Evolutionary conservation across 176 grass and related monocot genomes (phyloP), one percentile per base, ranked within the genome.

Genomic region (Pontederia paniculata): DNA sequence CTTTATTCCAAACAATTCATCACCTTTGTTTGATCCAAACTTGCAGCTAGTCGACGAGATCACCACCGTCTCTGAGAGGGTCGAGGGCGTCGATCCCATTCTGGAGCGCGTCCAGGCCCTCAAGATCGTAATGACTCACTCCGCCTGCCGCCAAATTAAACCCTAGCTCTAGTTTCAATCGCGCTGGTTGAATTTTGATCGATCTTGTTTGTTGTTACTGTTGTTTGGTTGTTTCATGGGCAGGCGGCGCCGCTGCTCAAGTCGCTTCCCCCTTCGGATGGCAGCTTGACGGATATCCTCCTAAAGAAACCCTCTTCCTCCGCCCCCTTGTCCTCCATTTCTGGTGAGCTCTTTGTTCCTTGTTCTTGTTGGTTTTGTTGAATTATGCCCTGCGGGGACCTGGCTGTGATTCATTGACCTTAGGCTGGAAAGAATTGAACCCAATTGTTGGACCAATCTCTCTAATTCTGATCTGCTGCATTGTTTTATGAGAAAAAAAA

Each of bases 41-140:
- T 42, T 13, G 19, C 21, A 71, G 69, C 55, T 31, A 18, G 52
- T 62, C 69, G 69, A 72, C 44, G 69, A 72, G 57, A 72, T 72
- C 48, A 72, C 69, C 69, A 61, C 48, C 3, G 69, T 72, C 19
- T 72, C 57, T 17, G 57, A 62, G 48, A 60, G 48, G 56, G 17
- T 44, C 47, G 69, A 53, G 46, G 69, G 57, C 28, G 57, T 72
- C 48, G 46, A 62, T 45, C 69, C 69, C 25, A 23, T 72, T 17
- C 8, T 61, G 55, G 56, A 72, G 19, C 57, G 69, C 23, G 49
- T 72, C 57, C 12, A 48, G 56, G 28, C 57, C 57, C 57, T 72
- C 25, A 45, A 45, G 47, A 61, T 61, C 31, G 69, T 72, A 57
- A 61, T 12, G 13, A 9, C 20, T 14, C 21, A 42, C 17, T 13